A percentile compares a stretch with the other conserved stretches of the same genome.
Evolutionary conservation across 2,329 filamentous ascomycete species (phyloP).

Genomic region (Nemania bipapillata): DNA sequence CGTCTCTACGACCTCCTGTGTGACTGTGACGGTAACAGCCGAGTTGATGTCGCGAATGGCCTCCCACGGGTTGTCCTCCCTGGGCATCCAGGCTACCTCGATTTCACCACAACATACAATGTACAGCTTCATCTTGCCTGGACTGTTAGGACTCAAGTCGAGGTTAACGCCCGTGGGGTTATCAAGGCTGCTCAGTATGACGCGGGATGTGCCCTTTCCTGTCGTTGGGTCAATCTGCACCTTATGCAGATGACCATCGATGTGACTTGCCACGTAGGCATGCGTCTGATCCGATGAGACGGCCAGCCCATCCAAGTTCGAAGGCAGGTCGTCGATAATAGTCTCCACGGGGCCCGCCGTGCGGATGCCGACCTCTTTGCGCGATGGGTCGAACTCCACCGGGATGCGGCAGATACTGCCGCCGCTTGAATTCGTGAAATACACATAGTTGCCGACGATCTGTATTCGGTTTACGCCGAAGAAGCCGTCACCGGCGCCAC

Average conservation of each 20-base stretch:
- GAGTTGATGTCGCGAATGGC: constrained; percentile 47
- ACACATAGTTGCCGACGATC: constrained; percentile 43
- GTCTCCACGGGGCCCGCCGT: constrained; percentile 42
- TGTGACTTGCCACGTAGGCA: constrained; percentile 48
- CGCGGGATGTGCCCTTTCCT: constrained; percentile 36
- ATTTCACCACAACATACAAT: constrained; percentile 50
- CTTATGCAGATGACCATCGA: constrained; percentile 46
- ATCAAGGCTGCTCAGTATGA: constrained; percentile 46
- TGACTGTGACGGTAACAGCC: constrained; percentile 39
- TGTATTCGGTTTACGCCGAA: constrained; percentile 49
- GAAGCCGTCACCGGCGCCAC: constrained; percentile 39
- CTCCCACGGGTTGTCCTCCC: constrained; percentile 45
- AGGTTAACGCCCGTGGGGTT: constrained; percentile 48
- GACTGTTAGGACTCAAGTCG: constrained; percentile 21
- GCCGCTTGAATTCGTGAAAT: constrained; percentile 49
- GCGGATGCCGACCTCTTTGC: constrained; percentile 40
- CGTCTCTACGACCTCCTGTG: constrained; percentile 33
- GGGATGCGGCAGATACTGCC: constrained; percentile 48
- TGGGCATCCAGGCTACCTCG: constrained; percentile 48
- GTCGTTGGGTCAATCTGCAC: constrained; percentile 43
- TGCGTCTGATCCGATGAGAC: constrained; percentile 41
- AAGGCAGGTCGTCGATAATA: constrained; percentile 43
- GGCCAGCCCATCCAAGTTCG: constrained; percentile 48
- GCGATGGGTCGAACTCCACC: constrained; percentile 38
- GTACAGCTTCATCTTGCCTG: constrained; percentile 44